These are phyloP conservation scores for Pyrenophora seminiperda DNA, from an alignment of 2,329 filamentous ascomycete genomes.

Conservation along the genomic window DNA sequence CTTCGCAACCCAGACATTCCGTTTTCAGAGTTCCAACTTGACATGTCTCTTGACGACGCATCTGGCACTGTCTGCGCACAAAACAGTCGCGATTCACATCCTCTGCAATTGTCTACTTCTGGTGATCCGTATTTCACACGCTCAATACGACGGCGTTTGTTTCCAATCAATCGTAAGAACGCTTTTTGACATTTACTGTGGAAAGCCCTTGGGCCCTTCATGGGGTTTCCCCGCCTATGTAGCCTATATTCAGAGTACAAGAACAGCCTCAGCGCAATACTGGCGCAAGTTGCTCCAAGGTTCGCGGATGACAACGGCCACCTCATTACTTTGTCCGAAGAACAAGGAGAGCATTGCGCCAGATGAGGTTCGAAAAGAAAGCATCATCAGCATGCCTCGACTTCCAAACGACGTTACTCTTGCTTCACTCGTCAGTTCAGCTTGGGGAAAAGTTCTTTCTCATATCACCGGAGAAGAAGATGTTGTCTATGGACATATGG, in stretches of 20 bases:
- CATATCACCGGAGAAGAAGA: constrained; percentile 35
- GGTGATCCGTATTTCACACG: constrained; percentile 19
- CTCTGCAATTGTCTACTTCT: not conserved
- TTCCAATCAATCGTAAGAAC: constrained; percentile 7
- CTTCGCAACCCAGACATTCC: not conserved
- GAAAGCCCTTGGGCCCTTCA: not conserved
- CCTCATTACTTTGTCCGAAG: not conserved
- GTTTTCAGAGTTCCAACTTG: not conserved
- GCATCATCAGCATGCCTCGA: not conserved
- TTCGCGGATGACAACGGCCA: constrained; percentile 8
- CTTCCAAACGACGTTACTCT: constrained; percentile 44
- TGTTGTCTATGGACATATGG: constrained; percentile 27
- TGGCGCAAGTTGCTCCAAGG: constrained; percentile 14
- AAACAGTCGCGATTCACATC: not conserved
- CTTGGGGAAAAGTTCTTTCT: constrained; percentile 46
- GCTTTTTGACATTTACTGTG: constrained; percentile 6
- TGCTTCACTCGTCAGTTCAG: constrained; percentile 42
- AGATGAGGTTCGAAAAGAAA: constrained; percentile 37
- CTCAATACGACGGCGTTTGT: constrained; percentile 23
- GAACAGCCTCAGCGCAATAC: not conserved
- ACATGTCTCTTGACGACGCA: not conserved
- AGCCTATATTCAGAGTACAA: not conserved
- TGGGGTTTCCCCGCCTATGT: not conserved
- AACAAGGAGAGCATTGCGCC: constrained; percentile 5
- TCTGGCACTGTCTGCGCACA: not conserved